These are phyloP conservation scores for Murraya koenigii DNA, from an alignment of 345 rosid genomes.

Conservation along the genomic window DNA sequence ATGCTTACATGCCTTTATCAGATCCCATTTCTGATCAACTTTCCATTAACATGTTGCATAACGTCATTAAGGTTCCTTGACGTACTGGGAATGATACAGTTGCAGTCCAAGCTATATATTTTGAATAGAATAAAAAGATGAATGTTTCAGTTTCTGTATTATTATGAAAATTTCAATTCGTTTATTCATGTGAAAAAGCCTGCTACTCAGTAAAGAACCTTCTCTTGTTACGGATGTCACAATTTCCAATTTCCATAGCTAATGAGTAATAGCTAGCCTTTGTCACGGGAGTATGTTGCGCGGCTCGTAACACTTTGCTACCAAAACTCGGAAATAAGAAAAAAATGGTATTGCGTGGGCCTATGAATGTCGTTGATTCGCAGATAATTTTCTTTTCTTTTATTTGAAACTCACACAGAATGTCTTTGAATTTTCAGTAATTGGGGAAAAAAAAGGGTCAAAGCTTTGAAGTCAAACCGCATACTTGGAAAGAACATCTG, in stretches of 20 bases:
- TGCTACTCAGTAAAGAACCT: not conserved
- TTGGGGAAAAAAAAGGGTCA: not conserved
- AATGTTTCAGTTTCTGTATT: not conserved
- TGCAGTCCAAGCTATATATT: not conserved
- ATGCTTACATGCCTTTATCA: not conserved
- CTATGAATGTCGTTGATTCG: no score
- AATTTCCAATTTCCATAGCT: no score
- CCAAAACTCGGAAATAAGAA: no score
- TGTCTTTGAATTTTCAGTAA: not conserved
- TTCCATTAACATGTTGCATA: not conserved
- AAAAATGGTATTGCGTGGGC: no score
- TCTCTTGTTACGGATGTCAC: not conserved
- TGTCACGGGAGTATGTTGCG: no score
- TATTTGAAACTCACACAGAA: no score
- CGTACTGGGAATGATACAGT: not conserved
- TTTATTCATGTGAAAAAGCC: no score
- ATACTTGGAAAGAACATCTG: not conserved
- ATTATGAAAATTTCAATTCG: not conserved
- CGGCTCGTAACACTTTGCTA: no score
- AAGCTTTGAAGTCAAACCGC: not conserved
- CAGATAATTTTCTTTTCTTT: no score
- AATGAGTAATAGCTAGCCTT: no score
- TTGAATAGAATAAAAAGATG: not conserved
- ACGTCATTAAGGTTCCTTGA: not conserved
- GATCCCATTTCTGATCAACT: constrained; percentile 3